Evolutionary conservation across 2,329 filamentous ascomycete genomes (phyloP), one percentile per base, ranked within the genome.

Genomic region (Nakataea oryzae): DNA sequence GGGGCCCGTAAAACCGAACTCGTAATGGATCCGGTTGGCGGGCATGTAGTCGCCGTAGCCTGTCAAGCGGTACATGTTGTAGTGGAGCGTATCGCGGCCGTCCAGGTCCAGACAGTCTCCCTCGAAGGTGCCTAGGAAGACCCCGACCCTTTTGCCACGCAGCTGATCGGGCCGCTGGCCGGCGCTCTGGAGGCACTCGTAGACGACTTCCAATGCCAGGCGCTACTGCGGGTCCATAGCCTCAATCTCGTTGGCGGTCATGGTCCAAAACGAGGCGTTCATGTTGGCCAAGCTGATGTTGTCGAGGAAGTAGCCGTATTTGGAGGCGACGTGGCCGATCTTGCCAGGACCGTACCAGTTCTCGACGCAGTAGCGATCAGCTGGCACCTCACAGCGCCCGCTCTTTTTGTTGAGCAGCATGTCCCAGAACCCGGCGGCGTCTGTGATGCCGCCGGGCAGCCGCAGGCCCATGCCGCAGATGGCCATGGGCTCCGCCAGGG

Each of bases 31-130:
- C 0, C 73, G 66, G 56, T 74, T 75, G n/a, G 72, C 64, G 8
- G 74, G 7, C 27, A 58, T 76, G 69, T 86, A 86, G 1, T 82
- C 78, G n/a, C 72, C 69, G 54, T 14, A 50, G 24, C 13, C 28
- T 57, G 54, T n/a, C 54, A 56, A 14, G 24, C 54, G 9, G n/a
- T 4, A 14, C 26, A 29, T 29, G 8, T 26, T 28, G 55, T 26
- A 26, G 8, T 28, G 9, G 9, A 57, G 55, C 55, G 55, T 26
- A 13, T 57, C 55, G 26, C 26, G 24, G 9, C 26, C 55, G 24
- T 29, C 14, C 26, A 57, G 24, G 2, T 57, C 55, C 6, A 13
- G 26, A 2, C 26, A 57, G 55, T 57, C 55, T 5, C 30, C 5
- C 30, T 30, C n/a, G n/a, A n/a, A n/a, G 28, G 56, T 9, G 61